phyloP scores from a whole-genome alignment of 345 rosid genomes.

The Rhizophora apiculata region DNA sequence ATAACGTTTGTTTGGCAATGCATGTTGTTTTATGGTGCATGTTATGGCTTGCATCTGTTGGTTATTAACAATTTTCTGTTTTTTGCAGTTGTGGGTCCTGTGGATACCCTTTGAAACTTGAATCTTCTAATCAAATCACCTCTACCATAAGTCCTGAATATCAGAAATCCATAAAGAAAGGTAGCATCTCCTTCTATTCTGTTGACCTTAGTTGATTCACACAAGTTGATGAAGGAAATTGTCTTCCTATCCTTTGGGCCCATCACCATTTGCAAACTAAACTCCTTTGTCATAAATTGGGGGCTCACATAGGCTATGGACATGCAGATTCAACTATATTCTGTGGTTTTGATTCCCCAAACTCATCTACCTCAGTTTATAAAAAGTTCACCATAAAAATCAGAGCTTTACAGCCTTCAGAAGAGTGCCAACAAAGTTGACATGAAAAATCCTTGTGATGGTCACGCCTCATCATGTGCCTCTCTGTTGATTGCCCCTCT shows the following conservation, averaged over 20 bases:
- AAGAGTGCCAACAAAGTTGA: slow-evolving; percentile 35
- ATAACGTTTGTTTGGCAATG: not conserved
- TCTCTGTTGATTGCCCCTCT: slow-evolving; percentile 71
- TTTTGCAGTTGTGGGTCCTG: slow-evolving; percentile 57
- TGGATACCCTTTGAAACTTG: slow-evolving; percentile 57
- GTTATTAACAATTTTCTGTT: too few relatives aligned
- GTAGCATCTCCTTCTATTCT: slow-evolving; percentile 43
- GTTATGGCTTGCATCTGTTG: not conserved
- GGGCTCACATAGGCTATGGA: slow-evolving; percentile 59
- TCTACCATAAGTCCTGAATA: slow-evolving; percentile 44
- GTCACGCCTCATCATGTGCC: slow-evolving; percentile 41
- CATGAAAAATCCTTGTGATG: slow-evolving; percentile 44
- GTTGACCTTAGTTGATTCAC: slow-evolving; percentile 61
- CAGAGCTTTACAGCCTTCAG: slow-evolving; percentile 52
- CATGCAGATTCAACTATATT: slow-evolving; percentile 50
- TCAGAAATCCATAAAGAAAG: slow-evolving; percentile 41
- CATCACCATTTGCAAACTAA: slow-evolving; percentile 43
- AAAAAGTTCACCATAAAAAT: slow-evolving; percentile 52
- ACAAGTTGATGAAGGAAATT: slow-evolving; percentile 55
- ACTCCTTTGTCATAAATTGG: slow-evolving; percentile 63
- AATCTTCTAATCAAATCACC: slow-evolving; percentile 43
- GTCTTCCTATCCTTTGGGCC: slow-evolving; percentile 45
- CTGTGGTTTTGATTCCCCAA: slow-evolving; percentile 51
- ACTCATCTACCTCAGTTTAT: slow-evolving; percentile 34
- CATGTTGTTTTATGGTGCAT: not conserved